Base-by-base conservation (phyloP, 2,329 filamentous ascomycete species). In the Arthrobotrys sinensis region DNA sequence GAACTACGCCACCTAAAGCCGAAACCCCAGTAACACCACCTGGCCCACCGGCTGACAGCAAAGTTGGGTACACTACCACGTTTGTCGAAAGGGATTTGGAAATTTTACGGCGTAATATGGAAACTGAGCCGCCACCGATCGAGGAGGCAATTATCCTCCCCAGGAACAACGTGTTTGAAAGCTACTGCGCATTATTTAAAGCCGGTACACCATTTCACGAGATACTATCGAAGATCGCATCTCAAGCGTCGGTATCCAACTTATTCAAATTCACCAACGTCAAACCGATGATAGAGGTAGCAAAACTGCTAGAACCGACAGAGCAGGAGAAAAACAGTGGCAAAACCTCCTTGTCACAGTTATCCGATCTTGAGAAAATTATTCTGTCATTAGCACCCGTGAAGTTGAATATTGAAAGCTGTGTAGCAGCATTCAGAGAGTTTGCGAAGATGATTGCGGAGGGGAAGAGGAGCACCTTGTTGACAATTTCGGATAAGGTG, bases 171-270 rank as follows among this genome's bases (percentile, higher is more conserved):
- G 87, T 93, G 1, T 86, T 97, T 38, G 90, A 96, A 82, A 88
- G 89, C 6, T 96, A 98, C 82, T 88, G 92, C 0, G 88, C 89
- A 1, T 96, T 95, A 83, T 97, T 97, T 81, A 93, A 94, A 0
- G 88, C 90, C 0, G 88, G 89, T 4, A 94, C 93, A 0, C 93
- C 94, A 0, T 92, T 98, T 81, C 91, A 90, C 80, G 97, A 94
- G 82, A 90, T 98, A 76, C 85, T 98, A 70, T 87, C 91, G 79
- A 91, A 92, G 1, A 86, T 98, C 60, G 87, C 91, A 79, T 91
- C 93, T 70, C 87, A 95, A 7, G 88, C 90, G 1, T 86, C 87
- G 32, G 85, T 92, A 8, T 89, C 91, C 66, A 84, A 87, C 0
- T 87, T 88, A 0, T 98, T 93, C 84, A 89, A 91, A 80, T 85